A percentile compares a stretch with the other conserved stretches of the same genome.
Conservation (phyloP, 805 yeast genomes). For the Dipodascopsis uninucleata region DNA sequence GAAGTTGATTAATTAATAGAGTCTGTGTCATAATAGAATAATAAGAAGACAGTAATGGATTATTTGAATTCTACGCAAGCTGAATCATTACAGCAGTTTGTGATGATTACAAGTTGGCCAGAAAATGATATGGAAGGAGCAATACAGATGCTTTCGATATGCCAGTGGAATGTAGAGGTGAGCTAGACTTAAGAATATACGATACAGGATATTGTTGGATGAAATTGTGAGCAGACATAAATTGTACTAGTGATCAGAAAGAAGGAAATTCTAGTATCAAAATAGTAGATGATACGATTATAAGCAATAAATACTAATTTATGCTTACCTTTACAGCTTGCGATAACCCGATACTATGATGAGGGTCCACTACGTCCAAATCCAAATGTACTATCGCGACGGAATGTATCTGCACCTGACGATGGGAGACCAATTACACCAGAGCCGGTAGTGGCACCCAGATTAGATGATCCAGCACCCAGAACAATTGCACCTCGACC, state of each 20-base stretch:
- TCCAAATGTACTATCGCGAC: conserved; percentile 9
- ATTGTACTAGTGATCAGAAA: conserved; percentile 14
- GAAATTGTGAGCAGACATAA: too few species aligned
- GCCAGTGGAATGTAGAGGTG: conserved; percentile 43
- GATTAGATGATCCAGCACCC: conserved; percentile 26
- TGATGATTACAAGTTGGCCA: conserved; percentile 36
- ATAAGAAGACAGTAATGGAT: too few species aligned
- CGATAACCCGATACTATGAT: conserved; percentile 25
- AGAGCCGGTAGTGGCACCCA: conserved; percentile 34
- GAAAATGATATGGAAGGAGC: conserved; percentile 33
- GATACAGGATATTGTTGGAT: too few species aligned
- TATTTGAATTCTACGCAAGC: conserved; percentile 16
- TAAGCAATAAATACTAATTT: background rate
- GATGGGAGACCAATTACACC: conserved; percentile 24
- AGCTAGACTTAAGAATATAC: conserved; percentile 17
- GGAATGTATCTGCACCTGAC: too few species aligned
- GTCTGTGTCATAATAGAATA: too few species aligned
- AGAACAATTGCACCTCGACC: conserved; percentile 33
- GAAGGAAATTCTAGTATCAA: too few species aligned
- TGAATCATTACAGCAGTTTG: conserved; percentile 32
- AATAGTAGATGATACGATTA: too few species aligned
- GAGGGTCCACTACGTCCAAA: conserved; percentile 24
- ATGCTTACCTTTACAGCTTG: conserved; percentile 9
- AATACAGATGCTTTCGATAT: conserved; percentile 32
- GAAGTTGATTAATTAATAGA: too few species aligned